Evolutionary conservation across 495 filamentous ascomycete genomes (phyloP).

Genomic region (Chaetomium cochliodes): DNA sequence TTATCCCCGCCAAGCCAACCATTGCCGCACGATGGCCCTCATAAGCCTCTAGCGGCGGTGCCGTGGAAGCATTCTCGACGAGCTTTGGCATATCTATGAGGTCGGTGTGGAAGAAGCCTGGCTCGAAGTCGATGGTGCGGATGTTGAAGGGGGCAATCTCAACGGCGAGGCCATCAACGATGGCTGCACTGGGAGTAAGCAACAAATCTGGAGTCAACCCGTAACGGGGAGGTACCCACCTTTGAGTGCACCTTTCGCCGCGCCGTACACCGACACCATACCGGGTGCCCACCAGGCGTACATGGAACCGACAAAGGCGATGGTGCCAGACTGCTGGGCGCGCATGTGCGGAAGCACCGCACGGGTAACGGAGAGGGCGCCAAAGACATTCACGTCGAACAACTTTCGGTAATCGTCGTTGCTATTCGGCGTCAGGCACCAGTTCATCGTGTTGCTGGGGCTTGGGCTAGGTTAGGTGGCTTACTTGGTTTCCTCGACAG

Average conservation of each 20-base stretch:
- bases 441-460: neutral
- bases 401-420: constrained; percentile 21
- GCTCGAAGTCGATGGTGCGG: constrained; percentile 11
- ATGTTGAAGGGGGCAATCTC: constrained; percentile 43
- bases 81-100: constrained; percentile 1
- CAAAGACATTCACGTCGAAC: constrained; percentile 51
- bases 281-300: constrained; percentile 49
- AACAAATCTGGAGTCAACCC: neutral
- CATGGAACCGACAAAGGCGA: constrained; percentile 53
- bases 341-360: constrained; percentile 53
- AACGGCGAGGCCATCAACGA: constrained; percentile 37
- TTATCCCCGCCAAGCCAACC: neutral
- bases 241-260: constrained; percentile 45
- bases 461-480: neutral
- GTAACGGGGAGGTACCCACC: constrained; percentile 11
- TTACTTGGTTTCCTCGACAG: constrained; percentile 44
- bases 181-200: neutral
- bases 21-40: constrained; percentile 2
- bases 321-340: constrained; percentile 40
- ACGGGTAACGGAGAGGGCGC: constrained; percentile 43
- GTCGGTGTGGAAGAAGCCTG: neutral
- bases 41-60: constrained; percentile 1
- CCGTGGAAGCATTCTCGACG: constrained; percentile 1
- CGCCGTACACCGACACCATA: constrained; percentile 43
- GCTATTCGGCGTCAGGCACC: constrained; percentile 1